A percentile compares a stretch with the other conserved stretches of the same genome.
These are phyloP conservation scores for Puccinia novopanici DNA, from an alignment of 1,284 basidiomycete genomes.

Conservation along the genomic window DNA sequence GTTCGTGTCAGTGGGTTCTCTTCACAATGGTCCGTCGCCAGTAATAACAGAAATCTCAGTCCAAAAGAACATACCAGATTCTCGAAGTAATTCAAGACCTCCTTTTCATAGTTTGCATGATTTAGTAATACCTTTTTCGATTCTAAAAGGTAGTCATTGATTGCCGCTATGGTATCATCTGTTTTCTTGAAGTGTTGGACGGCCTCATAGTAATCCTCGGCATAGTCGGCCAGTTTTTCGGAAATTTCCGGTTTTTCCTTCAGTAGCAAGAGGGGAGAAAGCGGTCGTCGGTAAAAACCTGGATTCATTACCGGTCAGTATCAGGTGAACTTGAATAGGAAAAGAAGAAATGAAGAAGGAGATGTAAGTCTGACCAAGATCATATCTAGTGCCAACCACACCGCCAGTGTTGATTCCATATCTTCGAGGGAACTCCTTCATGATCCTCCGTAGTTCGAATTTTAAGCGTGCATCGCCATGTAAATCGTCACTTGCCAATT, in stretches of 20 bases:
- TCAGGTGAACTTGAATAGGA: not conserved
- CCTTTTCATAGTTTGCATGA: not conserved
- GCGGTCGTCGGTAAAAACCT: constrained; percentile 1
- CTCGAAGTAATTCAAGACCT: not conserved
- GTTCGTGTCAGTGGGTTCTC: no score
- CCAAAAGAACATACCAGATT: not conserved
- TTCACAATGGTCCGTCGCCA: no score
- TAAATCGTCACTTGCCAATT: not conserved
- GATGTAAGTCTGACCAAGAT: not conserved
- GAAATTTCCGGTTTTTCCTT: not conserved
- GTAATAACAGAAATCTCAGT: no score
- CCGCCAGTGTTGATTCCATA: not conserved
- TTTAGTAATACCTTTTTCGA: not conserved
- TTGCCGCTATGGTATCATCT: not conserved
- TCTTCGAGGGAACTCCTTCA: not conserved
- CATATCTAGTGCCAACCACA: not conserved
- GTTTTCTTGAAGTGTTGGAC: not conserved
- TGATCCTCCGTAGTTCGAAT: not conserved
- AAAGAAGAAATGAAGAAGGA: not conserved
- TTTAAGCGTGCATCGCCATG: not conserved
- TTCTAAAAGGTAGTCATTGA: not conserved
- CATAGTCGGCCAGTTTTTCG: not conserved
- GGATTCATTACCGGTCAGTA: not conserved
- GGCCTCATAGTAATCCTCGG: not conserved
- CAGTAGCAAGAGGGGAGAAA: constrained; percentile 4